These are phyloP conservation scores for Paradendryphiella salina DNA, from an alignment of 2,329 filamentous ascomycete genomes.

Conservation along the genomic window DNA sequence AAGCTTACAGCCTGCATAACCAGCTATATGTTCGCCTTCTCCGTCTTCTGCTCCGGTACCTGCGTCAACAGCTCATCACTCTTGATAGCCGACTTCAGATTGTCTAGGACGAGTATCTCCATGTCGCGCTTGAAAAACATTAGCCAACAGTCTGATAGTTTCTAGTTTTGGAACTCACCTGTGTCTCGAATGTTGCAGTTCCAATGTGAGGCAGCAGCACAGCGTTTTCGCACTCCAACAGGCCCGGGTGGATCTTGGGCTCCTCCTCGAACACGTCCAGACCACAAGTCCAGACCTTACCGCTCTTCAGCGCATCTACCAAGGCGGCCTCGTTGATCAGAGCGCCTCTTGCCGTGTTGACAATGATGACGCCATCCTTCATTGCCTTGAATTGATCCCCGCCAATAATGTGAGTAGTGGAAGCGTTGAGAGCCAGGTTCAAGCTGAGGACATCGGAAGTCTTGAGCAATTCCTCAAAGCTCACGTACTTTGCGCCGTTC, in stretches of 20 bases:
- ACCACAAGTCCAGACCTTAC: slow-evolving; percentile 59
- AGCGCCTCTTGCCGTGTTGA: slow-evolving; percentile 62
- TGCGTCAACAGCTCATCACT: slow-evolving; percentile 62
- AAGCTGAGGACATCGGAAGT: slow-evolving; percentile 60
- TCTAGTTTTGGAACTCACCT: slow-evolving; percentile 42
- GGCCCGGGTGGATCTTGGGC: slow-evolving; percentile 57
- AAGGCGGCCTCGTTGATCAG: slow-evolving; percentile 61
- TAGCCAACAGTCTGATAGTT: not conserved
- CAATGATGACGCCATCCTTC: slow-evolving; percentile 60
- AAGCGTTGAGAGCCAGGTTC: slow-evolving; percentile 56
- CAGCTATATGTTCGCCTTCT: slow-evolving; percentile 36
- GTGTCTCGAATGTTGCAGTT: slow-evolving; percentile 63
- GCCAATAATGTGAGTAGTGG: slow-evolving; percentile 58
- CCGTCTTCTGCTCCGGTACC: slow-evolving; percentile 61
- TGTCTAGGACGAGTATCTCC: slow-evolving; percentile 63
- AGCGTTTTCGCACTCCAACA: slow-evolving; percentile 54
- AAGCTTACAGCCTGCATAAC: not conserved
- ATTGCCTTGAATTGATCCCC: slow-evolving; percentile 56
- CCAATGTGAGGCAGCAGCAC: slow-evolving; percentile 64
- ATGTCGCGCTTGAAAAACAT: slow-evolving; percentile 53
- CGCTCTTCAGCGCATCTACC: slow-evolving; percentile 57
- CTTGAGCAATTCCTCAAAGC: slow-evolving; percentile 58
- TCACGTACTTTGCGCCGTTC: slow-evolving; percentile 57
- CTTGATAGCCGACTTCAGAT: slow-evolving; percentile 60
- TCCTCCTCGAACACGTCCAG: slow-evolving; percentile 64